Evolutionary conservation across 2,329 filamentous ascomycete species (phyloP), one percentile per base, ranked within the genome.

Genomic region (Beauveria varroae): DNA sequence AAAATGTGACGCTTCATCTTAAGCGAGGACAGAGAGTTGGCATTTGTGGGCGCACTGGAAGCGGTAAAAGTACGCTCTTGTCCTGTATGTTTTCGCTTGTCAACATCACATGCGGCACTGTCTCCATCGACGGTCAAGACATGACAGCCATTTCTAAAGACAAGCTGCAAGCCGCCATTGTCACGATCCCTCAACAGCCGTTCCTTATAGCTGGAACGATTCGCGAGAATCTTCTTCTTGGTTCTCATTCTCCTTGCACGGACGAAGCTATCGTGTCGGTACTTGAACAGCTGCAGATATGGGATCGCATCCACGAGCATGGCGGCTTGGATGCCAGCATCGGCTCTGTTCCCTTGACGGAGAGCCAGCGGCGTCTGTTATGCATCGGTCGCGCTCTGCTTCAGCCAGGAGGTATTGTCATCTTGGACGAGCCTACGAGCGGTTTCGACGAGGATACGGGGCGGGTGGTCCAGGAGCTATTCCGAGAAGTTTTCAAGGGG

Each of bases 401-500:
- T 34, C 50, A 52, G 49, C 50, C 37, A 2, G 47, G 47, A 37
- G 9, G 30, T 26, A 54, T 60, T 54, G 28, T 49, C 41, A 51
- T 60, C 14, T 18, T 60, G 49, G 58, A 60, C 50, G 58, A 60
- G 40, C 37, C 50, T 5, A 60, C 58, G 22, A 60, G 58, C 12
- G 41, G 43, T 26, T 51, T 60, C 16, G 26, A 60, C 57, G 40
- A 53, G 41, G 50, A 67, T 46, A 68, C 67, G 1, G 67, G 69
- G 57, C 61, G 63, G 14, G 61, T 63, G 26, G 68, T 71, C 57
- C 68, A 69, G 53, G 63, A 66, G 6, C 60, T 71, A 9, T 66
- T 73, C 20, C 76, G 78, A 58, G 73, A 75, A 14, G 65, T 68
- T 57, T 72, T 73, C 41, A 62, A 61, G 14, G 58, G 66, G 1